Percentiles rank a stretch among this genome's conserved stretches.
phyloP scores from a whole-genome alignment of 2,329 filamentous ascomycete species.

The Colletotrichum sidae region DNA sequence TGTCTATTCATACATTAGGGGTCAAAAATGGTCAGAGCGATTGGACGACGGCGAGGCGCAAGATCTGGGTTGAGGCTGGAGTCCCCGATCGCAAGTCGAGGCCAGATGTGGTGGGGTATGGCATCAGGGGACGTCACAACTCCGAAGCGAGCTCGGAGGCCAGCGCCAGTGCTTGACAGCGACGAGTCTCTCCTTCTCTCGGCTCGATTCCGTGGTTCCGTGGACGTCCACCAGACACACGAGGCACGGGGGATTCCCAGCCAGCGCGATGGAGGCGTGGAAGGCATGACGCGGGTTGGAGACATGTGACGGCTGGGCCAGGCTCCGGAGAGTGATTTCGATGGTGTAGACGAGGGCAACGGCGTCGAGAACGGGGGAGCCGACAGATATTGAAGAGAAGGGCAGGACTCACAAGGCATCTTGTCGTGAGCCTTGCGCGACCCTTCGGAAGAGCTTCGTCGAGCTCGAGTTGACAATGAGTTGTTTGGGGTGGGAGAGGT shows the following conservation, averaged over 20 bases:
- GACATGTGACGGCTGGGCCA: constrained; percentile 32
- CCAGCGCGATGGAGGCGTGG: constrained; percentile 11
- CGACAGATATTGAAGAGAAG: background rate
- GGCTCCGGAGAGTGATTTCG: constrained; percentile 4
- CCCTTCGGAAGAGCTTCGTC: constrained; percentile 28
- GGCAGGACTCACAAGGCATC: constrained; percentile 41
- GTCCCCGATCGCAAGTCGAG: constrained; percentile 4
- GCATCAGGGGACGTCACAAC: too few species aligned
- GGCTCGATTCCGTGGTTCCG: too few species aligned
- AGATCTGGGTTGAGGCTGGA: background rate
- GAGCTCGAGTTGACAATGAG: constrained; percentile 33
- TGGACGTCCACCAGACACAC: background rate
- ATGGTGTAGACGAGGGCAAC: constrained; percentile 17
- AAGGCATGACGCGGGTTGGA: constrained; percentile 35
- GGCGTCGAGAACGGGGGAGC: constrained; percentile 18
- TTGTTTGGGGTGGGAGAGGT: constrained; percentile 26
- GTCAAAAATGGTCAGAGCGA: too few species aligned
- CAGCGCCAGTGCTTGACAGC: background rate
- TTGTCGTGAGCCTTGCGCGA: constrained; percentile 38
- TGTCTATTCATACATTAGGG: background rate
- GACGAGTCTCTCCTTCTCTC: background rate
- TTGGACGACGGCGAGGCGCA: background rate
- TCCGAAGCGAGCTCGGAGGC: background rate
- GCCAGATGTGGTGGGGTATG: constrained; percentile 6
- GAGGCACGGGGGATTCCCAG: constrained; percentile 10